Base-by-base conservation (phyloP, 2,329 filamentous ascomycete species). In the Nakataea oryzae region DNA sequence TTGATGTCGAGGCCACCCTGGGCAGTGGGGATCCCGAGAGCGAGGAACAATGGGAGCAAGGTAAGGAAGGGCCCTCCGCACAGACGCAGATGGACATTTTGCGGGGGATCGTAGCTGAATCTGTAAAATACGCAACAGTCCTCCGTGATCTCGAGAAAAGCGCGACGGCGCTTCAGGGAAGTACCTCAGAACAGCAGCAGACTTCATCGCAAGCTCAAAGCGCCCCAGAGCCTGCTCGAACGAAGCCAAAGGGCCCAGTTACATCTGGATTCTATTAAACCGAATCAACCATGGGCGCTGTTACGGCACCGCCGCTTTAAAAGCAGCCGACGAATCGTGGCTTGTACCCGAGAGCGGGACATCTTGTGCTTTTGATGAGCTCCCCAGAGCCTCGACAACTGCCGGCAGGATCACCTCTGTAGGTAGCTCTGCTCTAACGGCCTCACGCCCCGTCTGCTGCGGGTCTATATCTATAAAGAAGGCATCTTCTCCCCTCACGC, bases 41-140 rank as follows among this genome's bases (percentile, higher is more conserved):
- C 71, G 95, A 99, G 75, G 78, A 81, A 65, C 90, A 92, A 69
- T 99, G 95, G 96, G 89, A 93, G 74, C 87, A 96, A 72, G 85
- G 91, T 89, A 47, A 62, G 63, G 41, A 41, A n/a, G 41, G 21
- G 6, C 21, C 5, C 41, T 21, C 14, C 11, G 30, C 17, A 7
- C 34, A 47, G 14, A 3, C 11, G 14, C 3, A n/a, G 21, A 50
- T 17, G 21, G 41, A 24, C 21, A 50, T n/a, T n/a, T n/a, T n/a
- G 21, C 17, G 8, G 17, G 24, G 1, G 21, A 50, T 6, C 17
- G 17, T 17, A n/a, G 11, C 41, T 6, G 21, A 1, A 24, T 50
- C 17, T 6, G 17, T 50, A 4, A 50, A 50, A 29, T 27, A 3
- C 17, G 2, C 8, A 30, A 14, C 28, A n/a, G 59, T 62, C 14